A percentile compares a stretch with the other conserved stretches of the same genome.
Conservation (phyloP, 140 eudicot species). For the Senecio squalidus region DNA sequence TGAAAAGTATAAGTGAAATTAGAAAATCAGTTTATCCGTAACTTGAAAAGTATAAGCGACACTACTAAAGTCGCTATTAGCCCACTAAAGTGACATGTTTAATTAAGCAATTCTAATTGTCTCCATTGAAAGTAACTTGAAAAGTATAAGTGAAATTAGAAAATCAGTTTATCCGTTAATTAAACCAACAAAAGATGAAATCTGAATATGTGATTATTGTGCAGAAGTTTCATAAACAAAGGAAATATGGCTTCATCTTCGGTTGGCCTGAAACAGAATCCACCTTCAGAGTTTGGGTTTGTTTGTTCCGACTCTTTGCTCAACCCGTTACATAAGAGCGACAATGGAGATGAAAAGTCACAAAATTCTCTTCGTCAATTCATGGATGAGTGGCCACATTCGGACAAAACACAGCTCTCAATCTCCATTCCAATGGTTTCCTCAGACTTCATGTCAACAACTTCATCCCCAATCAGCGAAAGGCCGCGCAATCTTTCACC, state of each 20-base stretch:
- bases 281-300: slow-evolving; percentile 32
- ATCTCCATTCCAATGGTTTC: slow-evolving; percentile 47
- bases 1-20: no score
- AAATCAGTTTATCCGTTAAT: background rate
- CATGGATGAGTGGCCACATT: slow-evolving; percentile 54
- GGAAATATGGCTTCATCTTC: slow-evolving; percentile 10
- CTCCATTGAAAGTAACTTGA: no score
- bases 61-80: no score
- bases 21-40: no score
- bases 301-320: slow-evolving; percentile 50
- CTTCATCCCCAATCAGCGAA: slow-evolving; percentile 51
- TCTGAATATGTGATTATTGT: background rate
- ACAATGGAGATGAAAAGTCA: slow-evolving; percentile 19
- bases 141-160: no score
- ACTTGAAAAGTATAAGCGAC: no score
- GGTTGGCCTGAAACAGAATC: slow-evolving; percentile 12
- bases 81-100: no score
- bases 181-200: background rate
- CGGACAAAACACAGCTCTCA: slow-evolving; percentile 45
- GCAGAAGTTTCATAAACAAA: no score
- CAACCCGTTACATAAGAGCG: slow-evolving; percentile 40
- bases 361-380: slow-evolving; percentile 38
- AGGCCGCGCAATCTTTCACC: slow-evolving; percentile 50
- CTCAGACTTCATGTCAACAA: slow-evolving; percentile 56
- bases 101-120: no score